Percentiles rank a stretch among this genome's conserved stretches.
Evolutionary conservation across 495 filamentous ascomycete species (phyloP).

Genomic region (Lasiosphaeria miniovina): DNA sequence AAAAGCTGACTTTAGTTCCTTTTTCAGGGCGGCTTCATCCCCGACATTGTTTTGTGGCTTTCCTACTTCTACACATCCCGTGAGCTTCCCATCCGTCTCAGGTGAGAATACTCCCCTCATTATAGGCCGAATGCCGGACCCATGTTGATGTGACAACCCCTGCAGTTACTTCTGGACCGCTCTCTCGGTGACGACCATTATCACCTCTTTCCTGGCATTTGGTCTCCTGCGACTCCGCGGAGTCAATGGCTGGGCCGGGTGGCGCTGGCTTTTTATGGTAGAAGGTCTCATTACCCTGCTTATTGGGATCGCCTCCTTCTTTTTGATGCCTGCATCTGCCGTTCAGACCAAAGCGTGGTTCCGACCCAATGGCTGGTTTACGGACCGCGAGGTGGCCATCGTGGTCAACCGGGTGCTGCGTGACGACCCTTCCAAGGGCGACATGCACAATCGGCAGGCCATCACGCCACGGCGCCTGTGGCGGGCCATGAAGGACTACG

Average conservation of each 20-base stretch:
- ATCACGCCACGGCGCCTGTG: constrained; percentile 58
- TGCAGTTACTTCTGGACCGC: constrained; percentile 53
- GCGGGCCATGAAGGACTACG: constrained; percentile 61
- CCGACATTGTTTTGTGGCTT: constrained; percentile 56
- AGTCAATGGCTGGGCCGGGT: constrained; percentile 51
- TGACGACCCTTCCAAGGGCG: constrained; percentile 56
- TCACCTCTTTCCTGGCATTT: constrained; percentile 52
- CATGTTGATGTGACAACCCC: too few species aligned
- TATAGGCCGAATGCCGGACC: too few species aligned
- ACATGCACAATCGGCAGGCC: constrained; percentile 60
- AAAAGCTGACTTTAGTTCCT: neutral
- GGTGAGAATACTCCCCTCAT: constrained; percentile 34
- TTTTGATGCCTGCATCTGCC: constrained; percentile 54
- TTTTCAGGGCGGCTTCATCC: constrained; percentile 58
- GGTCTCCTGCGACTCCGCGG: constrained; percentile 53
- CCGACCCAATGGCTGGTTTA: constrained; percentile 50
- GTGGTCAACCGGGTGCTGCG: constrained; percentile 48
- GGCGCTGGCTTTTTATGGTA: constrained; percentile 59
- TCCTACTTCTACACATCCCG: constrained; percentile 70
- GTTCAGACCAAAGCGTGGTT: constrained; percentile 52
- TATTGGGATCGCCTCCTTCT: constrained; percentile 50
- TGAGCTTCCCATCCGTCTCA: constrained; percentile 62
- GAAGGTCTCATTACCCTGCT: constrained; percentile 51
- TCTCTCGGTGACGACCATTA: constrained; percentile 48
- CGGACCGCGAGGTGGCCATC: constrained; percentile 49